phyloP scores from a whole-genome alignment of 1,284 basidiomycete species.

The Sporisorium exsertum region DNA sequence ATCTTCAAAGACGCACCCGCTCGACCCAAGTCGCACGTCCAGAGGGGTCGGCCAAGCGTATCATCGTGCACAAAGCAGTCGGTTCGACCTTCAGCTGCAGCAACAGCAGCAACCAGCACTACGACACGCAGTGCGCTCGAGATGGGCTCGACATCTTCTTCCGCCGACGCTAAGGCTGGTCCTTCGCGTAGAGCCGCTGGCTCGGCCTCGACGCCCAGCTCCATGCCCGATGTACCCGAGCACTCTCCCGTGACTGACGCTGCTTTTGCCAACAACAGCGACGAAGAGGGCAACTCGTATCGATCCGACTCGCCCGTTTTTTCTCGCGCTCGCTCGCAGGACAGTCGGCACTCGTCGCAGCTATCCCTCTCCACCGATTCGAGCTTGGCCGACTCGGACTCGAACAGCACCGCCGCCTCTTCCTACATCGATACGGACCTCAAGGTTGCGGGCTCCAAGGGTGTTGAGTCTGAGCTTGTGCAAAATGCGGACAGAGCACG shows the following conservation, averaged over 20 bases:
- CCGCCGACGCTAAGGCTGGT: conserved; percentile 14
- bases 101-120: not conserved
- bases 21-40: conserved; percentile 26
- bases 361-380: conserved; percentile 32
- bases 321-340: conserved; percentile 32
- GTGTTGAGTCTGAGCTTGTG: conserved; percentile 40
- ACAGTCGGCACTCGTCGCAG: conserved; percentile 40
- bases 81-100: not conserved
- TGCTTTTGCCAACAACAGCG: not conserved
- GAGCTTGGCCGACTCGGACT: conserved; percentile 29
- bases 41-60: conserved; percentile 27
- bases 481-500: conserved; percentile 28
- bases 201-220: conserved; percentile 30
- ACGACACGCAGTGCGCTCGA: conserved; percentile 38
- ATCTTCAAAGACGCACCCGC: conserved; percentile 79
- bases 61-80: conserved; percentile 1
- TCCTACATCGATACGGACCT: conserved; percentile 40
- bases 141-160: conserved; percentile 46
- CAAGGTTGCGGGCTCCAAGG: conserved; percentile 40
- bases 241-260: conserved; percentile 14
- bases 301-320: conserved; percentile 30
- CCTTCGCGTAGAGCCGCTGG: conserved; percentile 23
- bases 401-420: conserved; percentile 35
- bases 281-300: conserved; percentile 20
- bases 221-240: conserved; percentile 44